Evolutionary conservation across 2,329 filamentous ascomycete genomes (phyloP).

Genomic region (Diaporthe longicolla): DNA sequence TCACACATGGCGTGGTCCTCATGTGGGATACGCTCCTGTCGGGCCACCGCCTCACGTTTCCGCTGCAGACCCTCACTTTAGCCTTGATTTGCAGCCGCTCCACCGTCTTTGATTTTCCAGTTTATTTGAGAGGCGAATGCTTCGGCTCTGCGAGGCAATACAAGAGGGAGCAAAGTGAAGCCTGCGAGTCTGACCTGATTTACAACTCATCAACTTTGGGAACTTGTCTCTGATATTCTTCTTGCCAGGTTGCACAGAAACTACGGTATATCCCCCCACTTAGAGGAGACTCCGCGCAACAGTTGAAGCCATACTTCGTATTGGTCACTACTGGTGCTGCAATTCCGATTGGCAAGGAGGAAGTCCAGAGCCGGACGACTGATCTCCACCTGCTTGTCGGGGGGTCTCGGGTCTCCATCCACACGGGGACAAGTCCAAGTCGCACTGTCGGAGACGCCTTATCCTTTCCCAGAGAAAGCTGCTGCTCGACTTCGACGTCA

Average conservation of each 20-base stretch:
- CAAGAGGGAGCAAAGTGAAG: not conserved
- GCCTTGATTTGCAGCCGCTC: not conserved
- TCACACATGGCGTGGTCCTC: constrained; percentile 28
- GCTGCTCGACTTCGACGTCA: constrained; percentile 35
- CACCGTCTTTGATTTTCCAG: constrained; percentile 15
- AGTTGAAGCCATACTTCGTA: not conserved
- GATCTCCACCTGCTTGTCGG: constrained; percentile 29
- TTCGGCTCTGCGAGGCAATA: constrained; percentile 15
- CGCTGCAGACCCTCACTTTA: not conserved
- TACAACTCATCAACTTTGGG: not conserved
- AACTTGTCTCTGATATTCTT: constrained; percentile 36
- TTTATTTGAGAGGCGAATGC: not conserved
- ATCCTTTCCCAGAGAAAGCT: not conserved
- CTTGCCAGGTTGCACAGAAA: constrained; percentile 36
- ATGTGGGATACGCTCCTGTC: not conserved
- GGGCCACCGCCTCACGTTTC: not conserved
- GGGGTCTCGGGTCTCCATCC: not conserved
- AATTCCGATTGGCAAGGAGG: constrained; percentile 23
- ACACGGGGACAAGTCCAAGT: not conserved
- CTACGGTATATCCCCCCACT: constrained; percentile 10
- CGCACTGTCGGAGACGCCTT: constrained; percentile 12
- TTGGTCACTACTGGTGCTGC: constrained; percentile 1
- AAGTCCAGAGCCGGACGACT: constrained; percentile 19
- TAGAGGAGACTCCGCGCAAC: constrained; percentile 5
- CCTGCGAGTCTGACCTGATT: constrained; percentile 3